Conservation (phyloP, 2,329 filamentous ascomycete species). For the Colletotrichum truncatum region DNA sequence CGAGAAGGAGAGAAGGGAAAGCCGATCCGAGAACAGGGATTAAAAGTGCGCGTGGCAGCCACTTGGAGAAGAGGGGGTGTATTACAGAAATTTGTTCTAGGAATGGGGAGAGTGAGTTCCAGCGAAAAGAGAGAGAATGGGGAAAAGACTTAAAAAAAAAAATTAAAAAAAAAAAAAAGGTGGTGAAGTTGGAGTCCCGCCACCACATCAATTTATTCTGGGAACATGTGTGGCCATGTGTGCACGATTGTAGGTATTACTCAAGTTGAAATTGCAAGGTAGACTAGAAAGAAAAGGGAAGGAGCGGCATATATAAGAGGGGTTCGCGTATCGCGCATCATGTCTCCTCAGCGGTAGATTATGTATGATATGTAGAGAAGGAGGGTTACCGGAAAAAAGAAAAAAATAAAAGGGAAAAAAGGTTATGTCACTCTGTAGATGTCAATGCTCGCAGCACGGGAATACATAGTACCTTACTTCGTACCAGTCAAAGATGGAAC, state of each 20-base stretch:
- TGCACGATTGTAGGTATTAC: too few relatives aligned
- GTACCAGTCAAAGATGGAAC: neutral
- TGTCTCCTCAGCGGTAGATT: too few relatives aligned
- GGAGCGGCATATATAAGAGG: neutral
- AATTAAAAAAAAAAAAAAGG: neutral
- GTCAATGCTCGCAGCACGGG: neutral
- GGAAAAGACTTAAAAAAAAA: too few relatives aligned
- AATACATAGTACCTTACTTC: constrained; percentile 6
- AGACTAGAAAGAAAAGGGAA: neutral
- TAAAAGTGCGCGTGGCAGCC: constrained; percentile 6
- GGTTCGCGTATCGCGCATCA: neutral
- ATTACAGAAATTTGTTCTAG: too few relatives aligned
- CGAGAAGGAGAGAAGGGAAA: neutral
- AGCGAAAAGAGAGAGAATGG: too few relatives aligned
- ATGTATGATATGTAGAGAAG: too few relatives aligned
- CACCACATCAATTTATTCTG: too few relatives aligned
- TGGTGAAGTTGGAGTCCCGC: too few relatives aligned
- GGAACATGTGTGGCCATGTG: too few relatives aligned
- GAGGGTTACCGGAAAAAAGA: neutral
- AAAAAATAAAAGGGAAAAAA: neutral
- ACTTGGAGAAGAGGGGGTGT: neutral
- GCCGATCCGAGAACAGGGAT: constrained; percentile 2
- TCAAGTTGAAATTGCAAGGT: neutral
- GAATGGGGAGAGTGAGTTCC: too few relatives aligned
- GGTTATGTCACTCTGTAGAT: neutral